These are phyloP conservation scores for Lichtheimia ramosa DNA, from an alignment of 371 early-diverging fungal genomes.

Conservation along the genomic window DNA sequence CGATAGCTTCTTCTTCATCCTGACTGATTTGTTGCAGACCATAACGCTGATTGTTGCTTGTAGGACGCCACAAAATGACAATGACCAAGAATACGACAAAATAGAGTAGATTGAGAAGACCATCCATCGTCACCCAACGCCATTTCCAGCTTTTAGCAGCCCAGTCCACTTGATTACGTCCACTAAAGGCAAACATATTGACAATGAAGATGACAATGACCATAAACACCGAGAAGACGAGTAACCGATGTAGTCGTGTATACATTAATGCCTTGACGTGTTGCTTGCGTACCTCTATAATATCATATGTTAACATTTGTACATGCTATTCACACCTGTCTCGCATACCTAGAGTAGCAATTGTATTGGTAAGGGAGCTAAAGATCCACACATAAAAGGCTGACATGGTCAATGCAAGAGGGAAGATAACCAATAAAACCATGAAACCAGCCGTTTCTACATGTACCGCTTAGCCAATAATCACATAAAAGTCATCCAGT, in stretches of 20 bases:
- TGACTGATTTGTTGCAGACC: constrained; percentile 56
- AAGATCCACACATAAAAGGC: constrained; percentile 92
- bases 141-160: constrained; percentile 80
- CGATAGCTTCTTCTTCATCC: constrained; percentile 61
- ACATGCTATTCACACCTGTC: not conserved
- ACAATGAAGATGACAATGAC: constrained; percentile 78
- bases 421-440: constrained; percentile 82
- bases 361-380: constrained; percentile 38
- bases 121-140: constrained; percentile 92
- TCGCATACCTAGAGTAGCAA: constrained; percentile 26
- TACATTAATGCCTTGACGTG: constrained; percentile 90
- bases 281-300: constrained; percentile 72
- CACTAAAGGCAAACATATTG: constrained; percentile 74
- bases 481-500: not conserved
- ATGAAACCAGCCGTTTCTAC: constrained; percentile 66
- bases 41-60: constrained; percentile 86
- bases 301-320: not conserved
- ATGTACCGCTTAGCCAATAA: not conserved
- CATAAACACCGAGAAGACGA: constrained; percentile 74
- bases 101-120: constrained; percentile 82
- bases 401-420: constrained; percentile 88
- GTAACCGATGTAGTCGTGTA: constrained; percentile 75
- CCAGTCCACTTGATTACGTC: constrained; percentile 67
- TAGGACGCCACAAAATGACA: constrained; percentile 90
- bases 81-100: constrained; percentile 79